Conservation (phyloP, 2,329 filamentous ascomycete genomes). For the Paraconiothyrium brasiliense region DNA sequence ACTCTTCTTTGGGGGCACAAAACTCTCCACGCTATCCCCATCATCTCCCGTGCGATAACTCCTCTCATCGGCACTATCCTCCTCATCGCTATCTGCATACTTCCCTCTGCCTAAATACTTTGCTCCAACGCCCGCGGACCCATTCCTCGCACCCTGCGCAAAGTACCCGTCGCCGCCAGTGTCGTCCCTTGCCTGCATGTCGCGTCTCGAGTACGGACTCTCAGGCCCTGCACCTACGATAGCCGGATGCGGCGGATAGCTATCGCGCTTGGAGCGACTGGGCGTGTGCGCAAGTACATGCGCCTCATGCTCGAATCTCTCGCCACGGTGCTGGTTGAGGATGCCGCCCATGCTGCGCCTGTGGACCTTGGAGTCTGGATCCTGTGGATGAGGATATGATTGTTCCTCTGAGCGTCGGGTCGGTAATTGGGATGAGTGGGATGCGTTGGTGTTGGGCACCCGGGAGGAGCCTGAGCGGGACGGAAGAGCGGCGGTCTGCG, state of each 20-base stretch:
- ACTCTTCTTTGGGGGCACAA: conserved; percentile 48
- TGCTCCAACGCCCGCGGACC: conserved; percentile 40
- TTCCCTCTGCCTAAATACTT: conserved; percentile 41
- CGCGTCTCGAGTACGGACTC: conserved; percentile 41
- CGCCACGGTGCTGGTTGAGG: conserved; percentile 40
- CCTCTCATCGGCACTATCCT: conserved; percentile 34
- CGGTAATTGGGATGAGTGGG: conserved; percentile 47
- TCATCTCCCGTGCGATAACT: conserved; percentile 38
- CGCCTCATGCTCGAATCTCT: conserved; percentile 42
- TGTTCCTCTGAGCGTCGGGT: conserved; percentile 20
- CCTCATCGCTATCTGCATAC: conserved; percentile 42
- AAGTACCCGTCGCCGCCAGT: conserved; percentile 43
- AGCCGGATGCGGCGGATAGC: conserved; percentile 48
- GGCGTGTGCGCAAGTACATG: conserved; percentile 39
- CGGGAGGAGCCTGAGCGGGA: conserved; percentile 34
- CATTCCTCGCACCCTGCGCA: conserved; percentile 32
- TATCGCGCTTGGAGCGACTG: conserved; percentile 37
- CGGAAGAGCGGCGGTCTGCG: conserved; percentile 31
- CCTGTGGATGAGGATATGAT: conserved; percentile 1
- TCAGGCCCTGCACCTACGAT: conserved; percentile 48
- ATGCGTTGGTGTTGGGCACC: conserved; percentile 44
- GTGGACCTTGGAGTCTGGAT: conserved; percentile 33
- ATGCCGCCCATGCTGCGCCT: conserved; percentile 45
- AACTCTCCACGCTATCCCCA: conserved; percentile 42
- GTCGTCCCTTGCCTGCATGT: conserved; percentile 41